Base-by-base conservation (phyloP, 1,284 basidiomycete species). In the Marasmius sp. region DNA sequence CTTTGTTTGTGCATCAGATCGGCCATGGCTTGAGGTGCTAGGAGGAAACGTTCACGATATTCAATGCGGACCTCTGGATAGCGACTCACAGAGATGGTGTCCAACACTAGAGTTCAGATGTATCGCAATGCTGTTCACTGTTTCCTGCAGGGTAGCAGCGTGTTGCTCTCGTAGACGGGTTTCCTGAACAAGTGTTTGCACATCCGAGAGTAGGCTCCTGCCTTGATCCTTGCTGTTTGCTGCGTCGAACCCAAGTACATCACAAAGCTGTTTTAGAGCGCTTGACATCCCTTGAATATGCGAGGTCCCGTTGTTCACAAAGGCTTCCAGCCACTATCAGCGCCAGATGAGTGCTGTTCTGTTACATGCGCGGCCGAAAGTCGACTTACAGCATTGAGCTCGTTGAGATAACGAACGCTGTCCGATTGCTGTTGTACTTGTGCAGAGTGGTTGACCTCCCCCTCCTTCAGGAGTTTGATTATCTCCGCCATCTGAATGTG, bases 271-370 rank as follows among this genome's bases (percentile, higher is more conserved):
- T 48, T 89, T 84, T 1, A 94, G 77, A 50, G 83, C 83, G 20
- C 77, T 76, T 8, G 85, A 82, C 39, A 93, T 80, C 34, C 75
- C 75, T 68, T 89, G 84, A 34, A 92, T 86, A 64, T 93, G 89
- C 16, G 81, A 81, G 0, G 88, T 87, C 8, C 88, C 87, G 58
- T 88, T 87, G 51, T 85, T 85, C 45, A 93, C 90, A 70, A 94
- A 93, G 3, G 86, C 79, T 67, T 93, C 92, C 36, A 95, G 81
- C 93, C 93, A 95, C 89, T 92, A 57, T 27, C 16, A 2, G 27
- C 53, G 36, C 39, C 11, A 27, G 27, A 16, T 54, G 18, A 48
- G 22, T 58, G n/a, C 12, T 58, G 22, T 20, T 14, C 45, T 34
- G 39, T 34, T 9, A 37, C 53, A 10, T 34, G 10, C 33, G 8